Evolutionary conservation across 257 asterid species (phyloP), one percentile per base, ranked within the genome.

Genomic region (Capsicum chinense): DNA sequence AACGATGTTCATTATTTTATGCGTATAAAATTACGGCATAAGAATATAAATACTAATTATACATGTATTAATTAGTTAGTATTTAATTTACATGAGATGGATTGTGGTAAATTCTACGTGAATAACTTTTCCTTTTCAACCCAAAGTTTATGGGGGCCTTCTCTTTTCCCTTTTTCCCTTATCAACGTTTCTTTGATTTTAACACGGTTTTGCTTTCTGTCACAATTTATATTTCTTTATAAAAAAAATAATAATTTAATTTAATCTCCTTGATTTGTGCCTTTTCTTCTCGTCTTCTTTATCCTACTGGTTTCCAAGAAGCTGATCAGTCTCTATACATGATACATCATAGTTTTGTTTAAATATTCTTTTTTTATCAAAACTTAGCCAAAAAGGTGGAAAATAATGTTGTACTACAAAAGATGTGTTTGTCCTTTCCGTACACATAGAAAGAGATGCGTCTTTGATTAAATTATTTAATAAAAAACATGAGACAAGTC

Each of bases 121-220:
- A n/a, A n/a, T 69, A 12, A 33, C 15, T 62, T 9, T 69, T 69
- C 33, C 3, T 69, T 19, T 39, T 71, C 17, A 17, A 47, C 10
- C 14, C 21, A 69, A 67, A 67, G 21, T 37, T 67, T 3, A 37
- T 68, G 52, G 52, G 76, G 16, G 26, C 1, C 1, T 26, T 10
- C 16, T 69, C 56, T 7, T 8, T 16, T 42, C n/a, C 1, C 79
- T 0, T 47, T 71, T 71, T 5, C 58, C 14, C 8, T 71, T 44
- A n/a, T 42, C 56, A 47, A 42, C 10, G 56, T 70, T 42, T 17
- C 79, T 70, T 42, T 71, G 17, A 1, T 44, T 71, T 44, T 71
- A 11, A 74, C 80, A 48, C 60, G 80, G 62, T 21, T 76, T 76
- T 52, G 19, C 63, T 21, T 76, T 39, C 3, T 76, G 62, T 52